These are phyloP conservation scores for Microcera coccophila DNA, from an alignment of 2,329 filamentous ascomycete genomes.

Conservation along the genomic window DNA sequence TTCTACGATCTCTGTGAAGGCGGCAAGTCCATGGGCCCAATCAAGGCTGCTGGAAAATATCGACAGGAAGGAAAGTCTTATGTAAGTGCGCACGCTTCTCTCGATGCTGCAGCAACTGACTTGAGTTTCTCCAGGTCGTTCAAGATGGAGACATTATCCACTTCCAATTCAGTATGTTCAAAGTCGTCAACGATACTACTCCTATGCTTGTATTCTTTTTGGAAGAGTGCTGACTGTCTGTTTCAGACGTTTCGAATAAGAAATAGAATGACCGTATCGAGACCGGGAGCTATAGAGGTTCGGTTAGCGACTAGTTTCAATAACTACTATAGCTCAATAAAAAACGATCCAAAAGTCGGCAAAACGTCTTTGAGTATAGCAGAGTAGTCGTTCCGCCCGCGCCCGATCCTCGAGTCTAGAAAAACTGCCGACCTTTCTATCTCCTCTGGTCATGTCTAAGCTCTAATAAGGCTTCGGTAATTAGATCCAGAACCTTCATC, in stretches of 20 bases:
- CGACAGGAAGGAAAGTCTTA: constrained; percentile 43
- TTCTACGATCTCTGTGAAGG: constrained; percentile 43
- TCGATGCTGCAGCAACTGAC: constrained; percentile 15
- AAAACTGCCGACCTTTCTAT: too few species aligned
- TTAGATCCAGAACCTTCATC: too few species aligned
- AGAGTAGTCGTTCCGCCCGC: too few species aligned
- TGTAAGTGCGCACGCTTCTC: constrained; percentile 22
- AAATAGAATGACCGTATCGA: constrained; percentile 13
- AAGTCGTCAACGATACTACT: not conserved
- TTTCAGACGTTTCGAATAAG: constrained; percentile 20
- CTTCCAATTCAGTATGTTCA: constrained; percentile 41
- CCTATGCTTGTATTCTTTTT: not conserved
- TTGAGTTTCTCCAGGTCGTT: constrained; percentile 29
- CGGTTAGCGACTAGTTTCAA: constrained; percentile 3
- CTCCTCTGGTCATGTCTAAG: too few species aligned
- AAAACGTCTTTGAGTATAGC: too few species aligned
- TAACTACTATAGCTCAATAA: too few species aligned
- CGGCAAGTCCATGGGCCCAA: constrained; percentile 41
- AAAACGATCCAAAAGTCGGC: too few species aligned
- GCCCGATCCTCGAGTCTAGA: too few species aligned
- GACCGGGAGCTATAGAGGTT: not conserved
- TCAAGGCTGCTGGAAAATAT: constrained; percentile 45
- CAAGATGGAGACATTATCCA: constrained; percentile 43
- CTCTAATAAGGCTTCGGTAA: too few species aligned
- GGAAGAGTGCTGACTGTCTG: constrained; percentile 5